Evolutionary conservation across 169 alveolate genomes (phyloP), one percentile per base, ranked within the genome.

Genomic region (Eimeria tenella): DNA sequence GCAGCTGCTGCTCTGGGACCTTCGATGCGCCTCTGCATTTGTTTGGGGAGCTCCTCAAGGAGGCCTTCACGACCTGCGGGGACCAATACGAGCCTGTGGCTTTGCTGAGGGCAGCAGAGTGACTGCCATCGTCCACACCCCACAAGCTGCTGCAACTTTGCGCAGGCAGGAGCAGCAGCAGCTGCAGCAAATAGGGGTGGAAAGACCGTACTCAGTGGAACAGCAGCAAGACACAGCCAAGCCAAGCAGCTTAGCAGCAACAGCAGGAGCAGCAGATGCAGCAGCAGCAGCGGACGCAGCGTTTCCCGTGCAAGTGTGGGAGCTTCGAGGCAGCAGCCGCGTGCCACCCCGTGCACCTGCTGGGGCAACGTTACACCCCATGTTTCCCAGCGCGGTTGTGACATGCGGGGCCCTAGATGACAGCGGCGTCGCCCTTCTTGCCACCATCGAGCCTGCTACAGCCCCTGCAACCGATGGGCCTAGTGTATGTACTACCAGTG

Each of bases 1-100:
- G 5, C 84, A 68, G 25, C 49, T 93, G 75, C 84, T 93, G 58
- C 90, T 93, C 17, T 93, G 75, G 75, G 95, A 93, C 63, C 17
- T 79, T 52, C 95, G 95, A 7, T 88, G 84, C 62, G 9, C 94
- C 53, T 42, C 94, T 3, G 60, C 68, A 8, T 42, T 49, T 23
- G 55, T 88, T 19, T 88, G 94, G 82, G 58, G 65, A 58, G 81
- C 77, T 42, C 81, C 92, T 62, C 86, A 49, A 4, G 86, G 86
- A 31, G 86, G 86, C 63, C 86, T 62, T 56, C 60, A 75, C 86
- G 86, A 50, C 6, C 49, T 56, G 19, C 17, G 68, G 49, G 86
- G 86, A 5, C 86, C 86, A 31, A 52, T 75, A 17, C 31, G 63
- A 62, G 86, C 60, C 2, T 75, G 86, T n/a, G 60, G 68, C 49